These are phyloP conservation scores for Rhizopogon vesiculosus DNA, from an alignment of 768 basidiomycete species.

Conservation along the genomic window DNA sequence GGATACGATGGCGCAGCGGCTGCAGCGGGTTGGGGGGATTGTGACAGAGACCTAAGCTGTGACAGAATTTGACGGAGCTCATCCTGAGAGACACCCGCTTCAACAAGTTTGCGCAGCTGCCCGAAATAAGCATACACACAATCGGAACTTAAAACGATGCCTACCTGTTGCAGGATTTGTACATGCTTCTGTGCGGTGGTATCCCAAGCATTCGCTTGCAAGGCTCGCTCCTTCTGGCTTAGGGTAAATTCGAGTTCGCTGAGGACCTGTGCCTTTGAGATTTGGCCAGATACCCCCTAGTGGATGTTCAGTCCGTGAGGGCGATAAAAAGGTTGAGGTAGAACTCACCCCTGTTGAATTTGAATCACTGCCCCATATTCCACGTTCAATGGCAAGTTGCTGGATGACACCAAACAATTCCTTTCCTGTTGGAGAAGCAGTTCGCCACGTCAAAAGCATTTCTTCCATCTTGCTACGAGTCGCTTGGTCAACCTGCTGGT, in stretches of 20 bases:
- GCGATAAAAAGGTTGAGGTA: background rate
- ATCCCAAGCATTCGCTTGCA: conserved; percentile 76
- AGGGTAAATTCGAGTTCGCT: conserved; percentile 81
- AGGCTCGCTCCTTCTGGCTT: conserved; percentile 69
- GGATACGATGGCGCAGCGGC: conserved; percentile 18
- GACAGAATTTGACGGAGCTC: conserved; percentile 73
- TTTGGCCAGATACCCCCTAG: conserved; percentile 36
- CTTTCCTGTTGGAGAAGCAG: conserved; percentile 71
- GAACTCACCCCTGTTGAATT: conserved; percentile 35
- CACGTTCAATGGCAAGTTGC: conserved; percentile 80
- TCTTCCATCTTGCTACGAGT: conserved; percentile 97
- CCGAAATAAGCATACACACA: conserved; percentile 6
- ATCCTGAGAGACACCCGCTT: conserved; percentile 74
- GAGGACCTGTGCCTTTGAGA: conserved; percentile 76
- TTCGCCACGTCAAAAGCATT: conserved; percentile 94
- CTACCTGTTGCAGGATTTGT: conserved; percentile 74
- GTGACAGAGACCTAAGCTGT: conserved; percentile 62
- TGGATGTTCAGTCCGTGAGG: conserved; percentile 5
- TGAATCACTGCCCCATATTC: conserved; percentile 67
- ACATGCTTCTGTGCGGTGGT: conserved; percentile 64
- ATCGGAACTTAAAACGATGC: conserved; percentile 16
- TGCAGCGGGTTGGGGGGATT: conserved; percentile 36
- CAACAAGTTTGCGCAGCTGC: conserved; percentile 68
- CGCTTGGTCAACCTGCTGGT: conserved; percentile 75
- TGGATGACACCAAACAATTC: conserved; percentile 82